Conservation (phyloP, 345 rosid species). For the Bruguiera sexangula region DNA sequence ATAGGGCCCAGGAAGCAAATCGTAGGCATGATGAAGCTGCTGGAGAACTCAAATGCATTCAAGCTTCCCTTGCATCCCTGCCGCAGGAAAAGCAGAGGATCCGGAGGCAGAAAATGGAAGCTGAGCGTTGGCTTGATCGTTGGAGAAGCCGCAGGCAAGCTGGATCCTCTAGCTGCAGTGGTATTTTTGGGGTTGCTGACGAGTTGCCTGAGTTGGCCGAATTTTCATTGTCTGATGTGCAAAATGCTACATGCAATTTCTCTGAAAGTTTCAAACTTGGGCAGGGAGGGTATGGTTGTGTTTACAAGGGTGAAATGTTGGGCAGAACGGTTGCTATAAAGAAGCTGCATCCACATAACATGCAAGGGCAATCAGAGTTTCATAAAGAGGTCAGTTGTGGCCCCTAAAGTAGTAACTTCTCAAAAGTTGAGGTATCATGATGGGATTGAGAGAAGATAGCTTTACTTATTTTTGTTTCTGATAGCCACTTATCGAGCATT, state of each 20-base stretch:
- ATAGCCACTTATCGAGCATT: background rate
- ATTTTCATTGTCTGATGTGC: conserved; percentile 52
- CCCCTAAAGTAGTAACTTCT: background rate
- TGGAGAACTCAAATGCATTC: conserved; percentile 44
- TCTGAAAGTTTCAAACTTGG: conserved; percentile 75
- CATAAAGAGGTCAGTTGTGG: conserved; percentile 54
- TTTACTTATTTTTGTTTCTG: background rate
- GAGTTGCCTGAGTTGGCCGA: conserved; percentile 57
- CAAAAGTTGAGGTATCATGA: background rate
- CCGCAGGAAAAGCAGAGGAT: conserved; percentile 57
- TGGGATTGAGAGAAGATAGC: background rate
- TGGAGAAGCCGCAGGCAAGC: conserved; percentile 55
- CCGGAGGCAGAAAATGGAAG: conserved; percentile 59
- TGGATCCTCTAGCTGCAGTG: conserved; percentile 44
- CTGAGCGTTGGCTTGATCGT: conserved; percentile 60
- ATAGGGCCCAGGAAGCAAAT: conserved; percentile 47
- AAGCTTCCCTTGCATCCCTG: conserved; percentile 51
- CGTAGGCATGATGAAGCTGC: conserved; percentile 45
- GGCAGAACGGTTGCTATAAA: conserved; percentile 79
- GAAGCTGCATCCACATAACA: conserved; percentile 52
- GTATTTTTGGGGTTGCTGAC: conserved; percentile 39
- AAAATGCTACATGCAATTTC: conserved; percentile 66
- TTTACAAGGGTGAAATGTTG: conserved; percentile 79
- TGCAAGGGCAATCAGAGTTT: conserved; percentile 65
- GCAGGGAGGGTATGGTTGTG: conserved; percentile 58